A percentile compares a stretch with the other conserved stretches of the same genome.
phyloP scores from a whole-genome alignment of 176 grass and related monocot species.

The Avena insularis region DNA sequence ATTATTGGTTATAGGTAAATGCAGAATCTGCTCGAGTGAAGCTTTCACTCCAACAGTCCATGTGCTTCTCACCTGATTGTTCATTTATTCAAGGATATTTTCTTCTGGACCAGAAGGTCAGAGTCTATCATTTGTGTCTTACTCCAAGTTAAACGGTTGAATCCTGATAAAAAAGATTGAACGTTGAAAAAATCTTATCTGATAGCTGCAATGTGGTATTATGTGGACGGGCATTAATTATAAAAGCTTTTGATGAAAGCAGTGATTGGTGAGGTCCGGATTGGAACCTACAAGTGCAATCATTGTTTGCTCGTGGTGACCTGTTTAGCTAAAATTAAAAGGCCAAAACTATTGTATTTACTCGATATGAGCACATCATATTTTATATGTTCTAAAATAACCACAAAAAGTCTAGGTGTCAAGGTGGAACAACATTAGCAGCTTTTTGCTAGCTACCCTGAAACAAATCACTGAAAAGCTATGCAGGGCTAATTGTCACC shows the following conservation, averaged over 20 bases:
- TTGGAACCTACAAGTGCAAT: slow-evolving; percentile 20
- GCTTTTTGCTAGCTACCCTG: neutral
- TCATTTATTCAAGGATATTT: slow-evolving; percentile 92
- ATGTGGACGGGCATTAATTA: neutral
- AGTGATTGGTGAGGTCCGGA: neutral
- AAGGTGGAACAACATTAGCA: neutral
- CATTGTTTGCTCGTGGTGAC: slow-evolving; percentile 5
- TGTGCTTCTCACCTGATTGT: slow-evolving; percentile 75
- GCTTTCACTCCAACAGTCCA: slow-evolving; percentile 82
- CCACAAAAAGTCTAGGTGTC: neutral
- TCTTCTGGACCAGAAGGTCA: slow-evolving; percentile 84
- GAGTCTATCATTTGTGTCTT: slow-evolving; percentile 18
- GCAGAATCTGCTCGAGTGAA: slow-evolving; percentile 80
- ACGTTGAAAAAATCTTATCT: neutral
- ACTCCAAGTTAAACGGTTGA: slow-evolving; percentile 27
- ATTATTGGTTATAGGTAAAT: slow-evolving; percentile 61
- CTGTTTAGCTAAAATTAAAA: neutral
- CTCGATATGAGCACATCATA: neutral
- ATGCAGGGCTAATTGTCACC: neutral
- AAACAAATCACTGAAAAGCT: neutral
- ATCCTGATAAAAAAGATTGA: slow-evolving; percentile 24
- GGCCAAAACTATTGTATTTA: neutral
- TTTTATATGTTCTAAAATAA: neutral
- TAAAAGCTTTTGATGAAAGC: slow-evolving; percentile 8
- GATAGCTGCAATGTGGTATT: slow-evolving; percentile 21